Base-by-base conservation (phyloP, 139 green algal species). In the Chlamydomonas applanata region DNA sequence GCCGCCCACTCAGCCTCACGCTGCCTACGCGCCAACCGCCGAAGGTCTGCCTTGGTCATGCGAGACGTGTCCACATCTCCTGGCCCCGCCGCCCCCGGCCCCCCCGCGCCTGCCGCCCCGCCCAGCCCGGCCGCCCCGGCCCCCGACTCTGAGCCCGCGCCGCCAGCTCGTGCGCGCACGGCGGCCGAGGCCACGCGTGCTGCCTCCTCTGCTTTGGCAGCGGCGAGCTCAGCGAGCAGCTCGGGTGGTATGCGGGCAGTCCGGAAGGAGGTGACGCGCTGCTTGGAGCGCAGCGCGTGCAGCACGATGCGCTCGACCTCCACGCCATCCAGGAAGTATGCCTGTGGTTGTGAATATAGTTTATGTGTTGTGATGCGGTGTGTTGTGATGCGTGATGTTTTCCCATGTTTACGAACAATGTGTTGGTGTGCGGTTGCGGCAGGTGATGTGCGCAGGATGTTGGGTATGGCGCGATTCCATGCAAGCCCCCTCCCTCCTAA, bases 1-100 rank as follows among this genome's bases (percentile, higher is more conserved):
- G 75, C 88, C 11, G 71, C 73, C 88, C 88, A 93, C 75, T 93
- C 81, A 7, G 82, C 83, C 40, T 93, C 85, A 0, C 91, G 75
- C 62, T 83, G 77, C 72, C 89, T 89, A 40, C 90, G 85, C 11
- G 86, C 82, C 33, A 81, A 33, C 59, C 83, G 76, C 62, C 89
- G 77, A 68, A 90, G 52, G 62, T 91, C 87, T 1, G 82, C 82
- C 79, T 93, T 93, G 62, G 74, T 83, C 22, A 86, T 71, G 27
- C 57, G 62, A 46, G 45, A 44, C 35, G 65, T 75, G 46, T 74
- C 77, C 36, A 66, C 67, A 36, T 65, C 69, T 72, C 59, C 69
- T 57, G 20, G 60, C 75, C 60, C 67, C 32, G 2, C 32, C 57
- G 5, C 54, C 40, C 0, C 32, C 69, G 14, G 66, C n/a, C n/a